A percentile compares a stretch with the other conserved stretches of the same genome.
Conservation (phyloP, 2,329 filamentous ascomycete species). For the Cladosporium cucumerinum region DNA sequence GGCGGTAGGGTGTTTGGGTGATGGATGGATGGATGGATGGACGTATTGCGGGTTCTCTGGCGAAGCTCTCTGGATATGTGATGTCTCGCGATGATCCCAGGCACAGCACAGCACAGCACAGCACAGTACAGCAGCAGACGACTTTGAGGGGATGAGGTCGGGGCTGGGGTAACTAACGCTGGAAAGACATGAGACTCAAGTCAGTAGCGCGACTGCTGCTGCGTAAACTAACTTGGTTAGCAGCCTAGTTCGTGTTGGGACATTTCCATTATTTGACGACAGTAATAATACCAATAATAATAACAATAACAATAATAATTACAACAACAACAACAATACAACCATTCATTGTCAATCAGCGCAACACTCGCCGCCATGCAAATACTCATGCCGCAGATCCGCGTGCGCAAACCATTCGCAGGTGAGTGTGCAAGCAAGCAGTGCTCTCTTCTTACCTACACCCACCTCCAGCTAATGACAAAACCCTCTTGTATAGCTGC, state of each 20-base stretch:
- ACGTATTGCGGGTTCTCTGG: background rate
- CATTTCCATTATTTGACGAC: background rate
- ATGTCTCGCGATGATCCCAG: background rate
- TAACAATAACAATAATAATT: no score
- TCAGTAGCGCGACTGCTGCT: background rate
- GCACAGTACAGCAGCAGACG: no score
- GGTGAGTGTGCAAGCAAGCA: conserved; percentile 52
- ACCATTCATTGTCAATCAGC: background rate
- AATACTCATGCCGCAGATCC: conserved; percentile 53
- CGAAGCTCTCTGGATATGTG: background rate
- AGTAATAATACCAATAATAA: background rate
- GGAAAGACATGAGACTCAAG: background rate
- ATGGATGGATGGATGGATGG: conserved; percentile 16
- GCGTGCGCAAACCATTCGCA: conserved; percentile 84
- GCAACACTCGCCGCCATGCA: background rate
- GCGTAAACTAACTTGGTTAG: no score
- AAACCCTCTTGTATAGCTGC: conserved; percentile 35
- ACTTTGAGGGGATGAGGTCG: background rate
- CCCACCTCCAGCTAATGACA: background rate
- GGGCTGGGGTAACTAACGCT: background rate
- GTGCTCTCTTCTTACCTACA: background rate
- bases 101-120: no score
- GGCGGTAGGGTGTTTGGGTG: conserved; percentile 9
- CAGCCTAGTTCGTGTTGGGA: background rate
- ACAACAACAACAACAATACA: background rate